Percentiles rank a stretch among this genome's conserved stretches.
Evolutionary conservation across 768 basidiomycete genomes (phyloP).

Genomic region (Agrocybe praecox): DNA sequence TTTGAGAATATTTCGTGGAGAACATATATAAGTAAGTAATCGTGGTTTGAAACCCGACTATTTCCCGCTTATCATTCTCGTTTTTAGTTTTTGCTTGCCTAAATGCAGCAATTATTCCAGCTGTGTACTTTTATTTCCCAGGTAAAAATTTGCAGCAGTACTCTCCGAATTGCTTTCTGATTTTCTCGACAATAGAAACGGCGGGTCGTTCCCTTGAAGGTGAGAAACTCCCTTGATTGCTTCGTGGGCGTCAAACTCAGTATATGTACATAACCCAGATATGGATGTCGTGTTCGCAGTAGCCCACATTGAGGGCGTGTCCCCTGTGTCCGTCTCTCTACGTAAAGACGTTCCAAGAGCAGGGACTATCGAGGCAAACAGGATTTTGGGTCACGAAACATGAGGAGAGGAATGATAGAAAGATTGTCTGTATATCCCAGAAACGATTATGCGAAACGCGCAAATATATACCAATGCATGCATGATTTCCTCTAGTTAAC

Average conservation of each 20-base stretch:
- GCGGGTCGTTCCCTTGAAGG: constrained; percentile 60
- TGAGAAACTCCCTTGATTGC: constrained; percentile 4
- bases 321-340: constrained; percentile 44
- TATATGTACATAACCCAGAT: constrained; percentile 22
- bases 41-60: background rate
- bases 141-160: constrained; percentile 9
- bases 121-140: constrained; percentile 62
- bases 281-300: constrained; percentile 52
- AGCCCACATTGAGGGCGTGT: constrained; percentile 44
- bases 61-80: background rate
- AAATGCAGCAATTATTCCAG: constrained; percentile 58
- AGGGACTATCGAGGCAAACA: constrained; percentile 46
- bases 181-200: constrained; percentile 39
- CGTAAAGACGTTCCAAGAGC: constrained; percentile 46
- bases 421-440: no score
- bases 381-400: constrained; percentile 33
- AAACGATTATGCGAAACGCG: no score
- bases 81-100: constrained; percentile 52
- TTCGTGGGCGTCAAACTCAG: no score
- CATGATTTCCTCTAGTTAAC: background rate
- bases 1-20: constrained; percentile 61
- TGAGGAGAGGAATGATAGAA: background rate
- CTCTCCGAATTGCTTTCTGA: background rate
- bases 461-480: no score
- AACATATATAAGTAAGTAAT: constrained; percentile 52